phyloP scores from a whole-genome alignment of 2,329 filamentous ascomycete species.

The Proliferodiscus dingleyae region DNA sequence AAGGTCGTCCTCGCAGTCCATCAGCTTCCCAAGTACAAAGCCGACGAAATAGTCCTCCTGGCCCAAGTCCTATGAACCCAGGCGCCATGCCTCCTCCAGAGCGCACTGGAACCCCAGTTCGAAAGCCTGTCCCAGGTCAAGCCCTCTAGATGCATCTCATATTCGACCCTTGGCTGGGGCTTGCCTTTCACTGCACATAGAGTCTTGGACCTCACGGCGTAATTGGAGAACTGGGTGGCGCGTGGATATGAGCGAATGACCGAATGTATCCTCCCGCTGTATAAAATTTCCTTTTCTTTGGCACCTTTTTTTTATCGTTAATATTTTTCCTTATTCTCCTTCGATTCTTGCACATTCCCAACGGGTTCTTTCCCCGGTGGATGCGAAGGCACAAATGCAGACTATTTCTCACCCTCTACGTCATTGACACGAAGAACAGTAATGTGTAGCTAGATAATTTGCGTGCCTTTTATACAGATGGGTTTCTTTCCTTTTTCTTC shows the following conservation, averaged over 20 bases:
- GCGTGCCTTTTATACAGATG: background rate
- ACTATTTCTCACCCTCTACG: background rate
- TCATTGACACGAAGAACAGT: background rate
- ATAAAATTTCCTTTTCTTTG: too few species aligned
- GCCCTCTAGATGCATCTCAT: slow-evolving; percentile 22
- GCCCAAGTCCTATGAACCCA: slow-evolving; percentile 25
- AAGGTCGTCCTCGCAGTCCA: slow-evolving; percentile 18
- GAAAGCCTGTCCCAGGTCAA: slow-evolving; percentile 32
- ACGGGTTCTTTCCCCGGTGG: background rate
- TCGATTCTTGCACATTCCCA: too few species aligned
- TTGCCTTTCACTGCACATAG: slow-evolving; percentile 5
- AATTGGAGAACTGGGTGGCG: too few species aligned
- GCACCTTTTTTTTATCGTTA: too few species aligned
- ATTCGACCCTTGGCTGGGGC: slow-evolving; percentile 4
- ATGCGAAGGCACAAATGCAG: background rate
- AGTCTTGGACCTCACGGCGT: too few species aligned
- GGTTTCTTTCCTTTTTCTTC: background rate
- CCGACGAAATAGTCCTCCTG: slow-evolving; percentile 21
- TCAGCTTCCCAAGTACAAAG: slow-evolving; percentile 20
- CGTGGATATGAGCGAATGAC: too few species aligned
- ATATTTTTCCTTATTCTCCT: too few species aligned
- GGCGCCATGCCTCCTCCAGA: slow-evolving; percentile 8
- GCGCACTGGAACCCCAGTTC: slow-evolving; percentile 10
- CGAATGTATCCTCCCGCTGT: too few species aligned
- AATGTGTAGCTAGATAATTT: background rate